These are phyloP conservation scores for Hypocreales sp. DNA, from an alignment of 2,329 filamentous ascomycete genomes.

Conservation along the genomic window DNA sequence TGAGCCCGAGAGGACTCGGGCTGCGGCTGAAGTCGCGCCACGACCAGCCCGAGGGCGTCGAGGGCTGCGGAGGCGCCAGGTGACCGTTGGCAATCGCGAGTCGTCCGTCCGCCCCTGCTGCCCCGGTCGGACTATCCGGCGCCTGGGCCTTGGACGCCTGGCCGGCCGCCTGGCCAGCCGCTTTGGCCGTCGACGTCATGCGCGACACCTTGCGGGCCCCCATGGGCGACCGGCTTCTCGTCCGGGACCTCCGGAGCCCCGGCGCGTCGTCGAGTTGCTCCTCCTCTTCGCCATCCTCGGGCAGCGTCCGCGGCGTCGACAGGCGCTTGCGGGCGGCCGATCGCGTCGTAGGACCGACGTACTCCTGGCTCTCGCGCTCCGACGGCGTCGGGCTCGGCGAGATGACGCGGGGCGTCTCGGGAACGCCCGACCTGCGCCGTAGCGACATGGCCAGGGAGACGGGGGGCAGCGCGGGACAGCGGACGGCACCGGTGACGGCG, in stretches of 20 bases:
- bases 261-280: conserved; percentile 29
- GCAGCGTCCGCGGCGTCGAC: conserved; percentile 40
- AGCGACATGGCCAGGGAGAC: conserved; percentile 40
- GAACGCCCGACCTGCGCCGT: conserved; percentile 39
- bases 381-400: conserved; percentile 63
- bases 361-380: conserved; percentile 18
- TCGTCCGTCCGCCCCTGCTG: conserved; percentile 19
- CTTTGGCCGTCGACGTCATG: conserved; percentile 27
- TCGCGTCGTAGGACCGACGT: conserved; percentile 63
- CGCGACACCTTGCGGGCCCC: conserved; percentile 33
- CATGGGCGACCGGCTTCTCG: conserved; percentile 56
- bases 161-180: no score
- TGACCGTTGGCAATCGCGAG: conserved; percentile 40
- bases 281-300: conserved; percentile 37
- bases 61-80: conserved; percentile 50
- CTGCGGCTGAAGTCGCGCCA: conserved; percentile 85
- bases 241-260: conserved; percentile 46
- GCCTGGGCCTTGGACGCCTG: conserved; percentile 12
- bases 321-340: conserved; percentile 48
- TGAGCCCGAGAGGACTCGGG: conserved; percentile 82
- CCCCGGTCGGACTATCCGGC: conserved; percentile 10
- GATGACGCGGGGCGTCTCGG: conserved; percentile 72
- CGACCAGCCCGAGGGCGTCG: conserved; percentile 47
- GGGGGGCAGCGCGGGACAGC: conserved; percentile 40
- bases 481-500: conserved; percentile 39